Conservation (phyloP, 2,329 filamentous ascomycete genomes). For the Chrysosporium keratinophilum region DNA sequence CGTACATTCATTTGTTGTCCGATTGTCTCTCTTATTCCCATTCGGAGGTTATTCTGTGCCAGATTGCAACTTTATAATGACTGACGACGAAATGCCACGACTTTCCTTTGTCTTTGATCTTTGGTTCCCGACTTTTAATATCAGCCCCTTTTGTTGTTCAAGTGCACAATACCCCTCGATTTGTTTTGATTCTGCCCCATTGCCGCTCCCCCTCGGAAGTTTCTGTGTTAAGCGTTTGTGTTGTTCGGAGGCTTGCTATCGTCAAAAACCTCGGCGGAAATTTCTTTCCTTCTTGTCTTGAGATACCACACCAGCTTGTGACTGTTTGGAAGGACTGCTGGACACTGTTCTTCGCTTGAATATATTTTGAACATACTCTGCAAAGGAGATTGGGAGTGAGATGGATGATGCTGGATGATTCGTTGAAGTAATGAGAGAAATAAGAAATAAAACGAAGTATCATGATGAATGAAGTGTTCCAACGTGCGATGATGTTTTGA, state of each 20-base stretch:
- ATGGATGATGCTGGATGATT: background rate
- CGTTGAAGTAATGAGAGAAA: background rate
- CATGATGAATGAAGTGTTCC: background rate
- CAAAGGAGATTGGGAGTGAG: background rate
- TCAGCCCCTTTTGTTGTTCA: background rate
- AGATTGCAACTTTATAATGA: conserved; percentile 1
- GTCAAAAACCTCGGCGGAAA: background rate
- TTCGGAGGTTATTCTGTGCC: background rate
- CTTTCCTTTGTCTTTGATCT: background rate
- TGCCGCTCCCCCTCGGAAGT: background rate
- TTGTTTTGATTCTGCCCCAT: background rate
- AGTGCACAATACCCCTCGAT: background rate
- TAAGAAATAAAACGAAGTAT: background rate
- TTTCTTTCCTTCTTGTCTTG: background rate
- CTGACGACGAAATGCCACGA: conserved; percentile 5
- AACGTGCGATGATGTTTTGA: background rate
- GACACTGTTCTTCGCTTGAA: conserved; percentile 4
- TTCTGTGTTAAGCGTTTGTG: background rate
- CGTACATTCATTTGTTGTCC: background rate
- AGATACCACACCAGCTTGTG: conserved; percentile 1
- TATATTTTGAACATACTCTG: background rate
- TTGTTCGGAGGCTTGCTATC: background rate
- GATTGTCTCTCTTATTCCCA: background rate
- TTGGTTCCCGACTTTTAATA: background rate
- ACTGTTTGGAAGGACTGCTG: conserved; percentile 3